Evolutionary conservation across 768 basidiomycete genomes (phyloP).

Genomic region (Termitomyces eurrhizus): DNA sequence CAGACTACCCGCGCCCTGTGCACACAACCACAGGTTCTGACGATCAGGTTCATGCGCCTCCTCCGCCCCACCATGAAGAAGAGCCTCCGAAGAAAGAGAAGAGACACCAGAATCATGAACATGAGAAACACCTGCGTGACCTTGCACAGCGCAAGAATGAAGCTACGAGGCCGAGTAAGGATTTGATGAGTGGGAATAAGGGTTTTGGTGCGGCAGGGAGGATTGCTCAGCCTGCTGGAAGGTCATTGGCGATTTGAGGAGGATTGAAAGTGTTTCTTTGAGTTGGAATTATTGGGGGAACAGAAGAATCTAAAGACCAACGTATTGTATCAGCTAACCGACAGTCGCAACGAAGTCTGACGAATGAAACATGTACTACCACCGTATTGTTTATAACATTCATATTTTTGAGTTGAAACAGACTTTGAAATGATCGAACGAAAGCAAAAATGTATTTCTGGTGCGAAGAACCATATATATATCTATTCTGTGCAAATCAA

Average conservation of each 20-base stretch:
- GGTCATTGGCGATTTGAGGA: slow-evolving; percentile 28
- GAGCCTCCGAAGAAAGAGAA: slow-evolving; percentile 46
- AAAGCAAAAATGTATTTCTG: not conserved
- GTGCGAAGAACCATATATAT: not conserved
- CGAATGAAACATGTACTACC: not conserved
- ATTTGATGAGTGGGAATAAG: slow-evolving; percentile 27
- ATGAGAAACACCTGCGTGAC: slow-evolving; percentile 44
- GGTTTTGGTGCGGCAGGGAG: slow-evolving; percentile 42
- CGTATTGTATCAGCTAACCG: slow-evolving; percentile 12
- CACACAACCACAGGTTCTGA: slow-evolving; percentile 24
- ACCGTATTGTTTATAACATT: not conserved
- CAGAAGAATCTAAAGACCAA: not conserved
- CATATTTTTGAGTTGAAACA: not conserved
- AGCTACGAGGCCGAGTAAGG: slow-evolving; percentile 45
- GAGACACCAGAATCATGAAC: slow-evolving; percentile 35
- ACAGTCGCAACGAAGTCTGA: not conserved
- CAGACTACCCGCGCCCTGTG: slow-evolving; percentile 54
- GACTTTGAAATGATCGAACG: not conserved
- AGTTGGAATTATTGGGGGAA: not conserved
- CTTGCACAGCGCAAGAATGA: slow-evolving; percentile 43
- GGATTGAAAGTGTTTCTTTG: not conserved
- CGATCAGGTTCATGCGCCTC: slow-evolving; percentile 25
- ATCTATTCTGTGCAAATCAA: not conserved
- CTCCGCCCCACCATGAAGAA: slow-evolving; percentile 37
- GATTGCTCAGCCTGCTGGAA: slow-evolving; percentile 58